A percentile compares a stretch with the other conserved stretches of the same genome.
These are phyloP conservation scores for Tetracladium setigerum DNA, from an alignment of 495 filamentous ascomycete genomes.

Conservation along the genomic window DNA sequence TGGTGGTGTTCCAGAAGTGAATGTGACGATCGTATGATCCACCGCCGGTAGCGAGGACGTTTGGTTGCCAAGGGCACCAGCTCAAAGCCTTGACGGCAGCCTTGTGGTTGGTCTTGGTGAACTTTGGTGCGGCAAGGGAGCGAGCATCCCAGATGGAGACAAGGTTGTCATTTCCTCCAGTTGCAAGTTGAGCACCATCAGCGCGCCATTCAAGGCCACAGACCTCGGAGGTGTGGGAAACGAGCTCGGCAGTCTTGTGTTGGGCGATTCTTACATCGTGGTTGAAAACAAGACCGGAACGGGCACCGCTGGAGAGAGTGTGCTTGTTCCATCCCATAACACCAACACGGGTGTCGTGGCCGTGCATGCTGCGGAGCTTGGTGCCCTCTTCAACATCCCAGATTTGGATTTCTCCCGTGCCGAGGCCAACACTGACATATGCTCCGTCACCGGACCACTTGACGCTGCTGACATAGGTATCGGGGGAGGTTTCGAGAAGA, in stretches of 20 bases:
- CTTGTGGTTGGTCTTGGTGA: slow-evolving; percentile 98
- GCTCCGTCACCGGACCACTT: slow-evolving; percentile 98
- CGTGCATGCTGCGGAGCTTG: slow-evolving; percentile 97
- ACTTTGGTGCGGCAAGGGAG: slow-evolving; percentile 85
- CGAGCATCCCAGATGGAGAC: slow-evolving; percentile 99
- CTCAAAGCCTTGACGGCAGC: slow-evolving; percentile 96
- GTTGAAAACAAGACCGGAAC: slow-evolving; percentile 95
- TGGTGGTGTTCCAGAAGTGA: slow-evolving; percentile 99
- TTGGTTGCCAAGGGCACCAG: slow-evolving; percentile 99
- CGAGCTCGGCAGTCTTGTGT: slow-evolving; percentile 95
- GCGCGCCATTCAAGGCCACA: slow-evolving; percentile 96
- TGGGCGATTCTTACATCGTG: slow-evolving; percentile 97
- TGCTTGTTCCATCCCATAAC: slow-evolving; percentile 99
- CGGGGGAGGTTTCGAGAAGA: slow-evolving; percentile 74
- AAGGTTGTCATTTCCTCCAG: slow-evolving; percentile 96
- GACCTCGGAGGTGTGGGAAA: slow-evolving; percentile 94
- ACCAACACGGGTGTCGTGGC: slow-evolving; percentile 91
- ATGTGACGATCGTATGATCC: slow-evolving; percentile 96
- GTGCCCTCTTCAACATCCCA: slow-evolving; percentile 95
- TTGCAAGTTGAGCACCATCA: slow-evolving; percentile 92
- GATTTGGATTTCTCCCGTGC: slow-evolving; percentile 94
- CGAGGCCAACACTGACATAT: slow-evolving; percentile 91
- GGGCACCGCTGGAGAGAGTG: slow-evolving; percentile 86
- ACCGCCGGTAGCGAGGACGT: slow-evolving; percentile 92
- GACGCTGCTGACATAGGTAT: slow-evolving; percentile 95